Percentiles rank a stretch among this genome's conserved stretches.
phyloP scores from a whole-genome alignment of 2,329 filamentous ascomycete species.

The Fusarium newnesense region DNA sequence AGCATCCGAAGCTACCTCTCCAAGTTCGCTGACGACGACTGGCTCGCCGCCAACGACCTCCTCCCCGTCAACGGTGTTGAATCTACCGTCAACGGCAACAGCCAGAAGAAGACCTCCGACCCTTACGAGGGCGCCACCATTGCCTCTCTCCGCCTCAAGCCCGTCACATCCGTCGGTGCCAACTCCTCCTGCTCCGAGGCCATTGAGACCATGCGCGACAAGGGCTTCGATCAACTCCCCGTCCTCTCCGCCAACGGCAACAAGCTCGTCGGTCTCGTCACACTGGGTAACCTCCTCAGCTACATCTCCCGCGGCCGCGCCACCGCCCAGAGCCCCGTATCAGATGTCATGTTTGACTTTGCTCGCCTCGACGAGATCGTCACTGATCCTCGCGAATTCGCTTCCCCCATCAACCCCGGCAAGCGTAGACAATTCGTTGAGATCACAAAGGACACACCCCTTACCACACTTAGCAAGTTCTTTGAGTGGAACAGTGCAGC shows the following conservation, averaged over 20 bases:
- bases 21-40: constrained; percentile 99
- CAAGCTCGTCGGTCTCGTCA: constrained; percentile 90
- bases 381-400: constrained; percentile 81
- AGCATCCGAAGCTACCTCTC: constrained; percentile 97
- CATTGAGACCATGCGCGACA: constrained; percentile 98
- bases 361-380: constrained; percentile 86
- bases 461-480: constrained; percentile 87
- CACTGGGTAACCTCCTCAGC: constrained; percentile 91
- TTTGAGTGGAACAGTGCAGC: constrained; percentile 99
- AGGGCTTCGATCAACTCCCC: constrained; percentile 96
- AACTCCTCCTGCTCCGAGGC: constrained; percentile 82
- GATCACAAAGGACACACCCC: constrained; percentile 89
- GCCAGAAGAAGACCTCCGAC: constrained; percentile 62
- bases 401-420: constrained; percentile 49
- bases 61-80: constrained; percentile 69
- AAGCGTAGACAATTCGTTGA: constrained; percentile 83
- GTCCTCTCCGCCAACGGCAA: constrained; percentile 77
- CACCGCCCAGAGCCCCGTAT: constrained; percentile 76
- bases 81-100: constrained; percentile 55
- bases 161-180: constrained; percentile 84
- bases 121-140: constrained; percentile 84
- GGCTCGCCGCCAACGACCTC: constrained; percentile 96
- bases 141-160: constrained; percentile 86
- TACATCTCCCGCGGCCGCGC: constrained; percentile 89
- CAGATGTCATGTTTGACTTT: constrained; percentile 98